These are phyloP conservation scores for Cryptosporidium muris DNA, from an alignment of 169 alveolate species.

Conservation along the genomic window DNA sequence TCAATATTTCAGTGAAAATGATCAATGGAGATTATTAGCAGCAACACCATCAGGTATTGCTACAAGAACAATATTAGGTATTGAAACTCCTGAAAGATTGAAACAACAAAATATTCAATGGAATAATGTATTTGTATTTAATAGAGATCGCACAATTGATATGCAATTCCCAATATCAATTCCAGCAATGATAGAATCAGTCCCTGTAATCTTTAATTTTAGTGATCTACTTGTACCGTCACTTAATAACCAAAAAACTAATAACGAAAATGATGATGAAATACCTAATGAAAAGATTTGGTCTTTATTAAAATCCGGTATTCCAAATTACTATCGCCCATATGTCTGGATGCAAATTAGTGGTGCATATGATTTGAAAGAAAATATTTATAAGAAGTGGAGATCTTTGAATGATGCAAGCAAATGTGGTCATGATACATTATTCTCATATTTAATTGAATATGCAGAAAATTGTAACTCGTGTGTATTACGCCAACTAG, in stretches of 20 bases:
- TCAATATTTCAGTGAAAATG: slow-evolving; percentile 62
- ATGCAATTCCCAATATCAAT: slow-evolving; percentile 65
- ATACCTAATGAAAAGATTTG: slow-evolving; percentile 39
- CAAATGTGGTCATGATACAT: slow-evolving; percentile 66
- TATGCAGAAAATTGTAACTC: slow-evolving; percentile 70
- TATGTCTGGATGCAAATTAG: slow-evolving; percentile 69
- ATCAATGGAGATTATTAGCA: slow-evolving; percentile 68
- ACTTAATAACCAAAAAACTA: background rate
- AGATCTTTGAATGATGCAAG: slow-evolving; percentile 60
- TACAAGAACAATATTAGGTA: slow-evolving; percentile 63
- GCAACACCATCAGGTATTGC: slow-evolving; percentile 64
- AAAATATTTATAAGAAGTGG: slow-evolving; percentile 46
- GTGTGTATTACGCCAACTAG: slow-evolving; percentile 60
- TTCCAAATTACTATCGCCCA: slow-evolving; percentile 68
- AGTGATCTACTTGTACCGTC: slow-evolving; percentile 23
- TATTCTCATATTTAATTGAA: slow-evolving; percentile 66
- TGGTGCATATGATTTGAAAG: slow-evolving; percentile 66
- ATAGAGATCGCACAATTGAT: slow-evolving; percentile 62
- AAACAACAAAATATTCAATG: slow-evolving; percentile 64
- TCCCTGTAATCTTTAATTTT: slow-evolving; percentile 56
- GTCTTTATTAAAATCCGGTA: slow-evolving; percentile 64
- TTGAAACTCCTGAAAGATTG: slow-evolving; percentile 69
- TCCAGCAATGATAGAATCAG: slow-evolving; percentile 71
- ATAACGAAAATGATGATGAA: slow-evolving; percentile 24
- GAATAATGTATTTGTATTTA: slow-evolving; percentile 67